These are phyloP conservation scores for Hypholoma sublateritium DNA, from an alignment of 768 basidiomycete species.

Conservation along the genomic window DNA sequence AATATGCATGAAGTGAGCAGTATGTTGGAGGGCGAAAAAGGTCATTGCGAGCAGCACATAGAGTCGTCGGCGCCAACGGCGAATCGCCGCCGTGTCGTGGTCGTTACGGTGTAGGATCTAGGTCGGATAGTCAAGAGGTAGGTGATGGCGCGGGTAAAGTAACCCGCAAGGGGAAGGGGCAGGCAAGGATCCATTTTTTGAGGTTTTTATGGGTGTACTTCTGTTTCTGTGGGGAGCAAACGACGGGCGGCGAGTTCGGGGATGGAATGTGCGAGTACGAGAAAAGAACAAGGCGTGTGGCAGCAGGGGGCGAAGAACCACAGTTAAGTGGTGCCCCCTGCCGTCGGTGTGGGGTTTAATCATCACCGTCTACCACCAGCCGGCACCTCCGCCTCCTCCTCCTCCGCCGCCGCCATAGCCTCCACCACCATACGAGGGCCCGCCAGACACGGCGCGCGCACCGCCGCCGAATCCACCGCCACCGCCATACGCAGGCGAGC, in stretches of 20 bases:
- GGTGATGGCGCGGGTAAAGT: slow-evolving; percentile 14
- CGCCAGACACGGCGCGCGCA: slow-evolving; percentile 23
- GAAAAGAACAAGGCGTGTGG: slow-evolving; percentile 9
- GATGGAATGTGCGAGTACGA: not conserved
- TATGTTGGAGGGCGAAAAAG: slow-evolving; percentile 1
- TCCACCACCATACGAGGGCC: slow-evolving; percentile 26
- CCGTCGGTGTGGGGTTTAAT: slow-evolving; percentile 3
- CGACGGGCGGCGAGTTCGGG: too few relatives aligned
- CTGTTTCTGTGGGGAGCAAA: slow-evolving; percentile 29
- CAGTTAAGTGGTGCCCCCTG: slow-evolving; percentile 12
- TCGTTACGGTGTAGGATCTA: slow-evolving; percentile 19
- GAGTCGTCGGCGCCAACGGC: slow-evolving; percentile 11
- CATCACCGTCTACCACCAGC: slow-evolving; percentile 44
- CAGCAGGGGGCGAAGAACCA: slow-evolving; percentile 12
- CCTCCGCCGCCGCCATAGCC: slow-evolving; percentile 30
- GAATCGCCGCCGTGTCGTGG: not conserved
- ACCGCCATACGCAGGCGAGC: slow-evolving; percentile 27
- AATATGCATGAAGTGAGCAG: slow-evolving; percentile 15
- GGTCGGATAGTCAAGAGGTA: slow-evolving; percentile 19
- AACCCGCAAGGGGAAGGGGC: slow-evolving; percentile 1
- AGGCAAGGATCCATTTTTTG: slow-evolving; percentile 23
- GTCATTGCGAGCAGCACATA: slow-evolving; percentile 23
- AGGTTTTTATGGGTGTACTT: slow-evolving; percentile 23
- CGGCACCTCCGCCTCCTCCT: slow-evolving; percentile 32
- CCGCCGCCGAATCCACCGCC: slow-evolving; percentile 27